Base-by-base conservation (phyloP, 306 rosid species). In the Lotus japonicus region DNA sequence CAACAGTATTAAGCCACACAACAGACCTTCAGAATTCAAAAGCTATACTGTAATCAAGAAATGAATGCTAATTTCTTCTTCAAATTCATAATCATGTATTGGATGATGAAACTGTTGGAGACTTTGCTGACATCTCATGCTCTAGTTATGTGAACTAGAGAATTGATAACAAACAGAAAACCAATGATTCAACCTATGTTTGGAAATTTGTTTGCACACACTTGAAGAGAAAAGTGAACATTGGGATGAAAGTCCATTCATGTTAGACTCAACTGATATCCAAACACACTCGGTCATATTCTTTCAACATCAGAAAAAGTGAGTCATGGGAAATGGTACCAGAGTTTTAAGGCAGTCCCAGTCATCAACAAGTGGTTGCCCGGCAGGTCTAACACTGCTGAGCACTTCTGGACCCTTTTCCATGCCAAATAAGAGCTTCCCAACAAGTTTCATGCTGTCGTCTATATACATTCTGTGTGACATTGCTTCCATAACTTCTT, bases 401-500 rank as follows among this genome's bases (percentile, higher is more conserved):
- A 95, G 87, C 67, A 88, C 80, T 79, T 87, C 84, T n/a, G 86
- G 72, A 84, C 88, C 91, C 77, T 85, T 85, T 51, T 85, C 79
- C 39, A 88, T 87, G 81, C 99, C 97, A 67, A 95, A 90, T 64
- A 88, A 76, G 58, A 95, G 91, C 79, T 87, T 90, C 31, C 95
- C 95, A 11, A 87, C 12, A 61, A 88, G 90, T 78, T 90, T 95
- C 60, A 90, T 39, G 48, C 89, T 88, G 73, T 84, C 75, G 52
- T 95, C 99, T 46, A 95, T n/a, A 81, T 95, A 96, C 85, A 77
- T 79, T 85, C 99, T 87, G 74, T 87, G 95, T 53, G 97, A 78
- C 96, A 91, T 88, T 67, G 88, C 96, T 84, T 90, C 96, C 71
- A 95, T 44, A 79, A 90, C 80, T 70, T 95, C 86, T 79, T 82